phyloP scores from a whole-genome alignment of 805 yeast genomes.

The Saccharomycopsis vini region DNA sequence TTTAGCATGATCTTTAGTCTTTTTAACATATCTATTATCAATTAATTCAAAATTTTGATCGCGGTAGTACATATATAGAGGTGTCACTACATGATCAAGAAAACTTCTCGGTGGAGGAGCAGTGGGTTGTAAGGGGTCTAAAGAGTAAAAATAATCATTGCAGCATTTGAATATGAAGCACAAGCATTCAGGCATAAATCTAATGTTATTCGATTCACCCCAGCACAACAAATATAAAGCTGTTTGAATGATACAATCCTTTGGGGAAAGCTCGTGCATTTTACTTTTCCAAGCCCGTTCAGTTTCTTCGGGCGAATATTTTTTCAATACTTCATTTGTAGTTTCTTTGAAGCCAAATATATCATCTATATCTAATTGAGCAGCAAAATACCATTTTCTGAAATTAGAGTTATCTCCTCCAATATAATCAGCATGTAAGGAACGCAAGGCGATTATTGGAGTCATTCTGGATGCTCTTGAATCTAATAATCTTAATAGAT shows the following conservation, averaged over 20 bases:
- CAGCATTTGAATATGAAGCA: constrained; percentile 82
- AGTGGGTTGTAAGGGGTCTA: constrained; percentile 29
- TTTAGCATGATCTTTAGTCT: constrained; percentile 55
- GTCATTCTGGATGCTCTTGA: constrained; percentile 62
- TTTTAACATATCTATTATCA: constrained; percentile 36
- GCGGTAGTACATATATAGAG: constrained; percentile 54
- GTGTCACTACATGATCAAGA: constrained; percentile 65
- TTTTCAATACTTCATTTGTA: not conserved
- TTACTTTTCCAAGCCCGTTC: constrained; percentile 43
- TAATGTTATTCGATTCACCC: constrained; percentile 84
- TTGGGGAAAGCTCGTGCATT: constrained; percentile 41
- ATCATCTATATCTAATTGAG: constrained; percentile 56
- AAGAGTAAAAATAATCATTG: constrained; percentile 50
- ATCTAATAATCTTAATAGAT: constrained; percentile 51
- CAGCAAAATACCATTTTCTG: constrained; percentile 70
- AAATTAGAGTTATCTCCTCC: constrained; percentile 65
- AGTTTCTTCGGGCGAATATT: constrained; percentile 31
- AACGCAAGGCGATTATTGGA: constrained; percentile 43
- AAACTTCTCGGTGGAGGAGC: constrained; percentile 32
- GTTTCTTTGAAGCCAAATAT: constrained; percentile 29
- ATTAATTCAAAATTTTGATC: constrained; percentile 42
- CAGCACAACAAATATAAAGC: constrained; percentile 67
- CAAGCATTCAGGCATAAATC: constrained; percentile 85
- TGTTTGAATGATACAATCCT: constrained; percentile 53
- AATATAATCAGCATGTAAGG: constrained; percentile 66